A percentile compares a stretch with the other conserved stretches of the same genome.
These are phyloP conservation scores for Prunus mongolica DNA, from an alignment of 306 rosid species.

Conservation along the genomic window DNA sequence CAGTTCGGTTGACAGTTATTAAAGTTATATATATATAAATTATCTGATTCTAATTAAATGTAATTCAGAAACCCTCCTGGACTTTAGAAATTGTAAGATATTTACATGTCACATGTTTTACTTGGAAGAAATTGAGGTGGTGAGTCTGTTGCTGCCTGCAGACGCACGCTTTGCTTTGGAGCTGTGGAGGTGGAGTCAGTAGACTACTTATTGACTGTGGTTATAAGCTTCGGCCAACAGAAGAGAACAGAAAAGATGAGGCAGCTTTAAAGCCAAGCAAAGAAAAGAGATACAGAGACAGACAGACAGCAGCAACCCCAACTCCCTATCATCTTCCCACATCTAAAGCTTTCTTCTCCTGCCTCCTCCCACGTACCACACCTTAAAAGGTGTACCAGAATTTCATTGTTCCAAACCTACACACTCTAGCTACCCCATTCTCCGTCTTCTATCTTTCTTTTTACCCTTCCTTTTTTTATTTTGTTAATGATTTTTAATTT, in stretches of 20 bases:
- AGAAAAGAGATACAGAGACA: background rate
- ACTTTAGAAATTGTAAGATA: conserved; percentile 4
- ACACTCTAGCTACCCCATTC: background rate
- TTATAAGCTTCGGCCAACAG: background rate
- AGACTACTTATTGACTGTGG: background rate
- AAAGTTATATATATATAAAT: background rate
- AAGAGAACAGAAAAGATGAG: conserved; percentile 24
- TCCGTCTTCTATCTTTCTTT: background rate
- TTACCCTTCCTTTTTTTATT: background rate
- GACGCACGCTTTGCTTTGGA: background rate
- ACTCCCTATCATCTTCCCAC: background rate
- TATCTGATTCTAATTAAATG: background rate
- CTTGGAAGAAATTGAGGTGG: background rate
- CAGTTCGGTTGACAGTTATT: conserved; percentile 41
- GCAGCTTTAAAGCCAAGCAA: conserved; percentile 67
- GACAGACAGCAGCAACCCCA: conserved; percentile 19
- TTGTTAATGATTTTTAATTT: background rate
- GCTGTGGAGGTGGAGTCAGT: background rate
- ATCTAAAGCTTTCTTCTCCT: conserved; percentile 8
- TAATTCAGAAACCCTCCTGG: background rate
- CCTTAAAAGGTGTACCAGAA: background rate
- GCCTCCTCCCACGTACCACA: conserved; percentile 11
- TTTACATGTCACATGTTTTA: background rate
- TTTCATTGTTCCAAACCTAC: background rate
- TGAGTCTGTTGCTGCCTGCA: background rate